Conservation (phyloP, 345 rosid genomes). For the Brassica incana region DNA sequence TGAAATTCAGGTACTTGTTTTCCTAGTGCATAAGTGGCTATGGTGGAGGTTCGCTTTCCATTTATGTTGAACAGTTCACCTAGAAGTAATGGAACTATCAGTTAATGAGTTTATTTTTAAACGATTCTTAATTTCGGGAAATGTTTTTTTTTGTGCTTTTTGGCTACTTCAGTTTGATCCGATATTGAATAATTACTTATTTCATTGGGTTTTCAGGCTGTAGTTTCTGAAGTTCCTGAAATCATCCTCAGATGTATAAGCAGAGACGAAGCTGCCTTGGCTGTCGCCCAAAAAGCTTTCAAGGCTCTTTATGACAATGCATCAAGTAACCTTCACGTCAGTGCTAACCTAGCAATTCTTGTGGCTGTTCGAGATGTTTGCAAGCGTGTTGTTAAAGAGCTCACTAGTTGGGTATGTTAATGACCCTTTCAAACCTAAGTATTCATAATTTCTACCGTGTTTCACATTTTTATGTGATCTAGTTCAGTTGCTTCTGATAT, state of each 20-base stretch:
- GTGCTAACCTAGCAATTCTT: slow-evolving; percentile 78
- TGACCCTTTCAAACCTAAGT: slow-evolving; percentile 12
- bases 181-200: too few species aligned
- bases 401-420: slow-evolving; percentile 91
- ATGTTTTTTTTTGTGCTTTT: background rate
- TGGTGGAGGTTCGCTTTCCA: background rate
- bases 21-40: background rate
- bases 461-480: background rate
- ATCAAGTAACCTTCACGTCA: slow-evolving; percentile 69
- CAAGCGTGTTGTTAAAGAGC: slow-evolving; percentile 92
- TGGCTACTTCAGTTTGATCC: background rate
- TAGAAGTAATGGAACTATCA: background rate
- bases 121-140: background rate
- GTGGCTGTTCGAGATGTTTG: slow-evolving; percentile 92
- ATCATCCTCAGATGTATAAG: slow-evolving; percentile 89
- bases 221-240: slow-evolving; percentile 90
- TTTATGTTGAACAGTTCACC: background rate
- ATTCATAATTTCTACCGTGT: background rate
- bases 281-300: slow-evolving; percentile 98
- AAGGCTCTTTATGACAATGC: slow-evolving; percentile 86
- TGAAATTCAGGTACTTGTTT: slow-evolving; percentile 73
- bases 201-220: background rate
- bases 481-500: background rate
- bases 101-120: background rate
- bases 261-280: slow-evolving; percentile 95